A percentile compares a stretch with the other conserved stretches of the same genome.
These are phyloP conservation scores for barrel medic (Medicago truncatula) DNA, from an alignment of 306 rosid genomes.

Conservation along the genomic window MtrunA17r5.0-ANR NC_053045.1:52269001-52269500, in stretches of 20 bases:
- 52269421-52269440: conserved; percentile 76
- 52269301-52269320: conserved; percentile 78
- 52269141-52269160: conserved; percentile 99
- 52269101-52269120: conserved; percentile 84
- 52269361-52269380: conserved; percentile 89
- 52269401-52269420: conserved; percentile 83
- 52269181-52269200: conserved; percentile 96
- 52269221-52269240: conserved; percentile 88
- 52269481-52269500: conserved; percentile 62
- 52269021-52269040: conserved; percentile 83
- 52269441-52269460: conserved; percentile 73
- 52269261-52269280: conserved; percentile 83
- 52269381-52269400: conserved; percentile 92
- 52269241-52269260: conserved; percentile 97
- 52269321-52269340: conserved; percentile 81
- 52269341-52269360: conserved; percentile 89
- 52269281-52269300: conserved; percentile 74
- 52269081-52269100: conserved; percentile 94
- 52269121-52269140: conserved; percentile 89
- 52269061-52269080: conserved; percentile 92
- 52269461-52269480: conserved; percentile 85
- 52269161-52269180: conserved; percentile 94
- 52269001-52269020: conserved; percentile 81
- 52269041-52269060: conserved; percentile 80
- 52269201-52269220: conserved; percentile 88